Percentiles rank a stretch among this genome's conserved stretches.
These are phyloP conservation scores for Solanum chaucha DNA, from an alignment of 257 asterid genomes.

Conservation along the genomic window DNA sequence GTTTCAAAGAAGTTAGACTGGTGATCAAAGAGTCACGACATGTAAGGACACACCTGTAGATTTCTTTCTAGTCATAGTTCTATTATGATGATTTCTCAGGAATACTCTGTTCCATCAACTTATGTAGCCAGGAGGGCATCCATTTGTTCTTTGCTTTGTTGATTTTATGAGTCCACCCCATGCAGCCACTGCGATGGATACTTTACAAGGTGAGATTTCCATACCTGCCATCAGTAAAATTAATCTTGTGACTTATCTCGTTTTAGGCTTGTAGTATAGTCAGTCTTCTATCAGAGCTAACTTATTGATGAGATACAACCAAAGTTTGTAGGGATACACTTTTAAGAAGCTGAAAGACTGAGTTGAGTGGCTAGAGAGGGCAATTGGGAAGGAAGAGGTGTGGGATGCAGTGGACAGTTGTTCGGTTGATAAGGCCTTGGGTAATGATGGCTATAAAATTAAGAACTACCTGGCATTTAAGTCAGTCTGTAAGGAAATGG, in stretches of 20 bases:
- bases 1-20: conserved; percentile 71
- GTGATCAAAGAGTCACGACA: conserved; percentile 68
- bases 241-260: background rate
- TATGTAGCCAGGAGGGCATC: conserved; percentile 63
- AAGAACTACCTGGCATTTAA: background rate
- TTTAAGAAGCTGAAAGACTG: background rate
- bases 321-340: background rate
- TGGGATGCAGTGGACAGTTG: background rate
- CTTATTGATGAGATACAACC: background rate
- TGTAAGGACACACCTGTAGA: conserved; percentile 28
- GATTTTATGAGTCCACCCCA: conserved; percentile 73
- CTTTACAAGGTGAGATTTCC: conserved; percentile 49
- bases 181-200: conserved; percentile 80
- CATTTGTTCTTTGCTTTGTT: conserved; percentile 69
- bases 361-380: background rate
- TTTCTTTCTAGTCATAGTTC: background rate
- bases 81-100: background rate
- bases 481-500: background rate
- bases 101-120: background rate
- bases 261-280: background rate
- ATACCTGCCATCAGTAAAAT: background rate
- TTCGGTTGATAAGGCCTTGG: background rate
- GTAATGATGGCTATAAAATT: background rate
- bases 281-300: background rate
- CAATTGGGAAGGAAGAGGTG: background rate